Conservation (phyloP, 805 yeast species). For the Starmerella scarabaei region DNA sequence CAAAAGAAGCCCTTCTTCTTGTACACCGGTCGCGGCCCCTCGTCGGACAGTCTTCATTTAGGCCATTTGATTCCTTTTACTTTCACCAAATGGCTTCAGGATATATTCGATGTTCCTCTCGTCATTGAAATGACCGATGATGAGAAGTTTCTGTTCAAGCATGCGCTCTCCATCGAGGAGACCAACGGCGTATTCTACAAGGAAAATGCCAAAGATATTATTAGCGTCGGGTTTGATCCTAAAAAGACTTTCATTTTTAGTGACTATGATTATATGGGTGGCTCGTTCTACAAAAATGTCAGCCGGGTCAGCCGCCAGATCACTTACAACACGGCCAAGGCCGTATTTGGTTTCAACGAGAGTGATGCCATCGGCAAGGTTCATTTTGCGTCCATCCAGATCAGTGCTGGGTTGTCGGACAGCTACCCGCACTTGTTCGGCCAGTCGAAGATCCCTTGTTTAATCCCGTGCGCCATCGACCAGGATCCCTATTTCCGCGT, state of each 20-base stretch:
- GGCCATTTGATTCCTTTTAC: conserved; percentile 94
- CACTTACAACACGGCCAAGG: conserved; percentile 92
- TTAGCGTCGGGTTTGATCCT: conserved; percentile 87
- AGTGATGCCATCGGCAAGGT: conserved; percentile 87
- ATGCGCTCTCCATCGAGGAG: conserved; percentile 72
- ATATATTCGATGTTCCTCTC: conserved; percentile 89
- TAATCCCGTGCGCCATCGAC: conserved; percentile 98
- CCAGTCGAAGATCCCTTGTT: conserved; percentile 81
- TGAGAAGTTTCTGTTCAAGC: conserved; percentile 92
- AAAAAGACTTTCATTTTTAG: conserved; percentile 92
- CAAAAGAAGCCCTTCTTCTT: conserved; percentile 89
- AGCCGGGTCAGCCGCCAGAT: conserved; percentile 87
- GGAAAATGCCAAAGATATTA: conserved; percentile 84
- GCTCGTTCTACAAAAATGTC: conserved; percentile 86
- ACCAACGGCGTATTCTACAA: conserved; percentile 58
- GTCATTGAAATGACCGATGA: conserved; percentile 92
- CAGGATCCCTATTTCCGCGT: conserved; percentile 98
- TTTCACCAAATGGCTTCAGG: conserved; percentile 96
- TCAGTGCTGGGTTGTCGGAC: conserved; percentile 89
- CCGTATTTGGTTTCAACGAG: conserved; percentile 93
- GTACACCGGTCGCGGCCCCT: conserved; percentile 96
- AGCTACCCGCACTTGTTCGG: conserved; percentile 91
- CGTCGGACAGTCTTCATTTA: conserved; percentile 84
- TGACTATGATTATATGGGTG: conserved; percentile 85
- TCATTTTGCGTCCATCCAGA: conserved; percentile 93